Percentiles rank a stretch among this genome's conserved stretches.
These are phyloP conservation scores for Daldinia grandis DNA, from an alignment of 495 filamentous ascomycete species.

Conservation along the genomic window DNA sequence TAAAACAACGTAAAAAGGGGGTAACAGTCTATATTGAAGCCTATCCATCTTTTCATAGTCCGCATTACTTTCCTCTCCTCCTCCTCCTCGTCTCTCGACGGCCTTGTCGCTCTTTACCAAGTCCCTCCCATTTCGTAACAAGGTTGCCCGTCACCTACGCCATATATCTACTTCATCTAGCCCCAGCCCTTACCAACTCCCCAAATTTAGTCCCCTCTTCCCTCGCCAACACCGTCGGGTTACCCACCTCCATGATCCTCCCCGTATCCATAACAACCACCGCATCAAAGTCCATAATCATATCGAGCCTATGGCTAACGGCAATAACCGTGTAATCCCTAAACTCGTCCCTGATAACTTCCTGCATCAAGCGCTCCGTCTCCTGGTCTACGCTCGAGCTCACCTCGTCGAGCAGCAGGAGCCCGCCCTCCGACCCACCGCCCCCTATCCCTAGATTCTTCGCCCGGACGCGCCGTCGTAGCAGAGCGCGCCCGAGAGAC, in stretches of 20 bases:
- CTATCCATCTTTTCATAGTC: too few relatives aligned
- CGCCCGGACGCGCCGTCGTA: background rate
- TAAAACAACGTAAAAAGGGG: too few relatives aligned
- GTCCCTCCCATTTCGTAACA: too few relatives aligned
- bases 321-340: conserved; percentile 30
- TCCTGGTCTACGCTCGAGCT: background rate
- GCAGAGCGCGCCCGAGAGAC: background rate
- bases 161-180: background rate
- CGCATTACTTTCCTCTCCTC: too few relatives aligned
- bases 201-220: background rate
- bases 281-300: conserved; percentile 36
- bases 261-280: conserved; percentile 44
- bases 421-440: background rate
- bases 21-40: too few relatives aligned
- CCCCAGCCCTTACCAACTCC: background rate
- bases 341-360: background rate
- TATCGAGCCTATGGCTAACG: conserved; percentile 36
- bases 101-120: too few relatives aligned
- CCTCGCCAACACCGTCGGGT: background rate
- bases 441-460: background rate
- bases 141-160: too few relatives aligned
- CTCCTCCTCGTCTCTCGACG: too few relatives aligned
- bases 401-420: background rate
- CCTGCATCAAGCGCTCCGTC: background rate
- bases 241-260: conserved; percentile 27